These are phyloP conservation scores for Mucor mucedo DNA, from an alignment of 371 early-diverging fungal species.

Conservation along the genomic window DNA sequence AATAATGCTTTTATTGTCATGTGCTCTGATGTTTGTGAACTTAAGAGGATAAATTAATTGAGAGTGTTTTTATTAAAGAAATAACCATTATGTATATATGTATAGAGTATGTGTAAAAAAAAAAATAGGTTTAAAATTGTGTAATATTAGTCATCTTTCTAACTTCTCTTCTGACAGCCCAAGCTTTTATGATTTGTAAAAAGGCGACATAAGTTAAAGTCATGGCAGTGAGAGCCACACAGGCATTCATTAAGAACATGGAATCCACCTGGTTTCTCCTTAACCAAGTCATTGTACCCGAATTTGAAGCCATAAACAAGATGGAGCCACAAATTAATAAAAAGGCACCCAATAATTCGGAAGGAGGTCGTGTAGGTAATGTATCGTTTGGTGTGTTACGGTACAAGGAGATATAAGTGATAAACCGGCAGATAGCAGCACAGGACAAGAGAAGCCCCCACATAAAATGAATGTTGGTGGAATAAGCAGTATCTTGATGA, in stretches of 20 bases:
- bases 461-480: constrained; percentile 60
- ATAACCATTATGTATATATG: too few species aligned
- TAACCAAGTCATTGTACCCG: constrained; percentile 51
- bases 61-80: too few species aligned
- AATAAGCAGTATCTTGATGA: constrained; percentile 63
- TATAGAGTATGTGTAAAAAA: too few species aligned
- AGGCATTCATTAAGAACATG: constrained; percentile 58
- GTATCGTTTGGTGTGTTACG: constrained; percentile 28
- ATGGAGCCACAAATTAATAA: constrained; percentile 51
- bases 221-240: constrained; percentile 48
- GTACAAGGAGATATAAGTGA: constrained; percentile 48
- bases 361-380: constrained; percentile 49
- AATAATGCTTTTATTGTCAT: too few species aligned
- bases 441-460: constrained; percentile 62
- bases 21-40: too few species aligned
- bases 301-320: constrained; percentile 58
- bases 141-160: constrained; percentile 17
- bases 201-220: constrained; percentile 43
- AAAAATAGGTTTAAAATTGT: not conserved
- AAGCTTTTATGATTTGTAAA: constrained; percentile 49
- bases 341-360: constrained; percentile 50
- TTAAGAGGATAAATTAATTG: too few species aligned
- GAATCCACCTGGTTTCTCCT: constrained; percentile 48
- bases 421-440: constrained; percentile 60
- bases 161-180: constrained; percentile 49